A percentile compares a stretch with the other conserved stretches of the same genome.
These are phyloP conservation scores for Dictyostelium brefeldianum DNA, from an alignment of 78 protist species.

Conservation along the genomic window DNA sequence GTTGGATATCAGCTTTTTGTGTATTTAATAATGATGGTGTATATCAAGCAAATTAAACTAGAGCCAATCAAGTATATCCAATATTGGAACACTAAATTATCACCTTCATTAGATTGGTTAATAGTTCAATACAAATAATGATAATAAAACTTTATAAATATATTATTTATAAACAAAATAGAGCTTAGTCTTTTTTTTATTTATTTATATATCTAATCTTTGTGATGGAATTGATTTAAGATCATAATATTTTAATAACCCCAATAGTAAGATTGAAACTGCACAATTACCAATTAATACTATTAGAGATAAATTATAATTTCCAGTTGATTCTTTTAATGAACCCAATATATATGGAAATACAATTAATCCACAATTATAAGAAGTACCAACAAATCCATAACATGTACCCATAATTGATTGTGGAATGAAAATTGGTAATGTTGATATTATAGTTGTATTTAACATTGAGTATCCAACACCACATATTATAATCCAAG, in stretches of 20 bases:
- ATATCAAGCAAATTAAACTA: background rate
- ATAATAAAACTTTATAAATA: too few species aligned
- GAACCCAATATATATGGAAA: constrained; percentile 52
- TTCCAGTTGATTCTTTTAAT: constrained; percentile 22
- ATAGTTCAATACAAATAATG: too few species aligned
- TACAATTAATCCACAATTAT: constrained; percentile 46
- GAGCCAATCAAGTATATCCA: background rate
- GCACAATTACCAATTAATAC: constrained; percentile 3
- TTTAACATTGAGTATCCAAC: constrained; percentile 59
- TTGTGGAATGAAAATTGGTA: constrained; percentile 45
- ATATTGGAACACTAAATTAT: background rate
- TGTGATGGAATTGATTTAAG: background rate
- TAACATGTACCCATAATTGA: constrained; percentile 45
- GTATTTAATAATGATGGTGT: background rate
- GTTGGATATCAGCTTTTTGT: constrained; percentile 72
- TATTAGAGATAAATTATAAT: constrained; percentile 27
- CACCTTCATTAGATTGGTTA: background rate
- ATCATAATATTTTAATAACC: constrained; percentile 55
- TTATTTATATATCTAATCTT: constrained; percentile 53
- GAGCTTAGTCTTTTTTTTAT: too few species aligned
- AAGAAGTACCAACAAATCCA: constrained; percentile 65
- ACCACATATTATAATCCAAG: constrained; percentile 52
- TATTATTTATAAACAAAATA: too few species aligned
- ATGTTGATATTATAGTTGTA: constrained; percentile 39
- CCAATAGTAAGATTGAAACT: background rate